Evolutionary conservation across 202 grass and related monocot species (phyloP).

Genomic region (Setaria viridis): DNA sequence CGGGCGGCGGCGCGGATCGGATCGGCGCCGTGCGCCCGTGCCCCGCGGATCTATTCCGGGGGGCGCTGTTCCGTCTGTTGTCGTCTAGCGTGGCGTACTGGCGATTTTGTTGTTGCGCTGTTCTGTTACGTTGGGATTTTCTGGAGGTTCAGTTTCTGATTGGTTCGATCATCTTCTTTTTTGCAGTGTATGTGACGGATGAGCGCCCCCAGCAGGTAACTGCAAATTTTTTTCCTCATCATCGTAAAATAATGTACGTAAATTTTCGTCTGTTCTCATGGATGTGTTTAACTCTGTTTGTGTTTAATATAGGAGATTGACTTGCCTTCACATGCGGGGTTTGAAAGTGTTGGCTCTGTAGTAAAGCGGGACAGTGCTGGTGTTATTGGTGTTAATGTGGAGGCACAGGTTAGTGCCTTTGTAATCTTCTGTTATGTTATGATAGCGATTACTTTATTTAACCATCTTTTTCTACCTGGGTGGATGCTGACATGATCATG

Average conservation of each 20-base stretch:
- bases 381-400: constrained; percentile 37
- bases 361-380: background rate
- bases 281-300: constrained; percentile 35
- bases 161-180: constrained; percentile 47
- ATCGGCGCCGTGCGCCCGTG: constrained; percentile 43
- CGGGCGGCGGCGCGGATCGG: constrained; percentile 51
- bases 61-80: constrained; percentile 21
- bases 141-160: constrained; percentile 41
- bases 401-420: constrained; percentile 43
- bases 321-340: constrained; percentile 44
- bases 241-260: background rate
- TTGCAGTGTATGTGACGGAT: constrained; percentile 92
- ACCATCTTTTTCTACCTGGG: background rate
- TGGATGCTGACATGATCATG: constrained; percentile 48
- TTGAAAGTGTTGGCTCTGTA: constrained; percentile 27
- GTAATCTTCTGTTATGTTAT: constrained; percentile 20
- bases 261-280: background rate
- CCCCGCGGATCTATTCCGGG: constrained; percentile 53
- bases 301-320: constrained; percentile 58
- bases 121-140: constrained; percentile 39
- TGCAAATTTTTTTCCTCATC: background rate
- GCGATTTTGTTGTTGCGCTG: constrained; percentile 31
- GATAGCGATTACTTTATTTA: constrained; percentile 22
- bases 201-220: constrained; percentile 81
- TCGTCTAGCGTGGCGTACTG: constrained; percentile 40